These are phyloP conservation scores for Themeda triandra DNA, from an alignment of 176 grass and related monocot genomes.

Conservation along the genomic window DNA sequence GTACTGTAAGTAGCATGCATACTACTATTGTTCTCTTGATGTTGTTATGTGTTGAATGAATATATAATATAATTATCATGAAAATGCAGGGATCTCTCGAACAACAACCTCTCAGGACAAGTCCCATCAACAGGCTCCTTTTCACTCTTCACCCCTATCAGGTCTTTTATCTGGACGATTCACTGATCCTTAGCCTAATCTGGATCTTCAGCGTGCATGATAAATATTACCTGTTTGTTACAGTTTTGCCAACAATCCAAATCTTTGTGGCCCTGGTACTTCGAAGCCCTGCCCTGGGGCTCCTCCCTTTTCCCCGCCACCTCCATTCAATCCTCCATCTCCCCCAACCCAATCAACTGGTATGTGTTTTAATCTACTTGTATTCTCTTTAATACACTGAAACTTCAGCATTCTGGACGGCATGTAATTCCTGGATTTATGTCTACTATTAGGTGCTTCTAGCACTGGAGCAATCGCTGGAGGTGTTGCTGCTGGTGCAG, in stretches of 20 bases:
- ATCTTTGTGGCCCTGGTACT: constrained; percentile 64
- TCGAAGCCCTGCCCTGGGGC: constrained; percentile 46
- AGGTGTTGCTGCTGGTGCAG: constrained; percentile 52
- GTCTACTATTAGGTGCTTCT: constrained; percentile 34
- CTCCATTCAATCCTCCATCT: constrained; percentile 47
- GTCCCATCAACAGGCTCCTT: constrained; percentile 73
- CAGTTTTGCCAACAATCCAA: constrained; percentile 70
- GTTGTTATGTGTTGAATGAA: constrained; percentile 25
- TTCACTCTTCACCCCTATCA: constrained; percentile 80
- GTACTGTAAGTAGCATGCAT: constrained; percentile 66
- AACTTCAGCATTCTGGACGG: neutral
- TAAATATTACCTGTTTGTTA: constrained; percentile 17
- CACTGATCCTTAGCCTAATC: constrained; percentile 1
- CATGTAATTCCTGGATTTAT: constrained; percentile 2
- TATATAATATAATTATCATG: constrained; percentile 21
- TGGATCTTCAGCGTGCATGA: constrained; percentile 7
- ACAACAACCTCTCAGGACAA: constrained; percentile 59
- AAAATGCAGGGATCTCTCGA: constrained; percentile 68
- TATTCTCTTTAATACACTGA: constrained; percentile 4
- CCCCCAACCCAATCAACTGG: constrained; percentile 42
- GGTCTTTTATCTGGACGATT: constrained; percentile 40
- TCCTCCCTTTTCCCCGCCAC: constrained; percentile 53
- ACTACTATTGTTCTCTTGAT: neutral
- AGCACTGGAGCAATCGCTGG: constrained; percentile 50
- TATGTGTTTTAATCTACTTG: constrained; percentile 24